phyloP scores from a whole-genome alignment of 495 filamentous ascomycete genomes.

The Darksidea phi region DNA sequence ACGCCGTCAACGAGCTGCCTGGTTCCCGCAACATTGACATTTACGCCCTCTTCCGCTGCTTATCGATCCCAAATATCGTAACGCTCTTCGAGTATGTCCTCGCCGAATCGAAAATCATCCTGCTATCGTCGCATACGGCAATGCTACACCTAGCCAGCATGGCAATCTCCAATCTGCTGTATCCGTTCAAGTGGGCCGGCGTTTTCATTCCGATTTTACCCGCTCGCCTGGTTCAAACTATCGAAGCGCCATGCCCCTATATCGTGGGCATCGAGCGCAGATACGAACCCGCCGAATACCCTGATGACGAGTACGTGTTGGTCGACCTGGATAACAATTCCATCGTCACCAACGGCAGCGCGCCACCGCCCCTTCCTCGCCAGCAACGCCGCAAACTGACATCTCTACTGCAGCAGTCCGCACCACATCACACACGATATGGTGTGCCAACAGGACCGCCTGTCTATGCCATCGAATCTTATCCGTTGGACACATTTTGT shows the following conservation, averaged over 20 bases:
- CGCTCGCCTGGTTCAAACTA: constrained; percentile 77
- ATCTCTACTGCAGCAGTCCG: constrained; percentile 83
- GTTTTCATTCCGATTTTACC: constrained; percentile 92
- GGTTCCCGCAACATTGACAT: constrained; percentile 90
- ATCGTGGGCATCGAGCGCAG: constrained; percentile 93
- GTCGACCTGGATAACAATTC: constrained; percentile 89
- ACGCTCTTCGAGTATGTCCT: constrained; percentile 90
- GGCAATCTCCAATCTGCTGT: constrained; percentile 78
- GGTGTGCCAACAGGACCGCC: constrained; percentile 88
- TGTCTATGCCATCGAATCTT: constrained; percentile 87
- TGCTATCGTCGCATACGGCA: constrained; percentile 89
- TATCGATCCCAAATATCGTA: constrained; percentile 88
- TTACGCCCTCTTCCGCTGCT: constrained; percentile 84
- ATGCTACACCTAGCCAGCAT: constrained; percentile 93
- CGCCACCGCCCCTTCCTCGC: constrained; percentile 73
- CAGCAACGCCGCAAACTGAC: constrained; percentile 88
- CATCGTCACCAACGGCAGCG: constrained; percentile 70
- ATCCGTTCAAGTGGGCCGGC: constrained; percentile 87
- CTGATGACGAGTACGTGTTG: constrained; percentile 94
- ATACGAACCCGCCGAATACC: constrained; percentile 87
- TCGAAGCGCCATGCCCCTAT: constrained; percentile 95
- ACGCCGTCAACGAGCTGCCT: constrained; percentile 90
- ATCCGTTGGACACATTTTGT: constrained; percentile 82
- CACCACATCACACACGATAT: constrained; percentile 83
- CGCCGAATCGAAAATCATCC: constrained; percentile 91